Percentiles rank a stretch among this genome's conserved stretches.
Conservation (phyloP, 495 filamentous ascomycete genomes). For the Sordaria brevicollis region DNA sequence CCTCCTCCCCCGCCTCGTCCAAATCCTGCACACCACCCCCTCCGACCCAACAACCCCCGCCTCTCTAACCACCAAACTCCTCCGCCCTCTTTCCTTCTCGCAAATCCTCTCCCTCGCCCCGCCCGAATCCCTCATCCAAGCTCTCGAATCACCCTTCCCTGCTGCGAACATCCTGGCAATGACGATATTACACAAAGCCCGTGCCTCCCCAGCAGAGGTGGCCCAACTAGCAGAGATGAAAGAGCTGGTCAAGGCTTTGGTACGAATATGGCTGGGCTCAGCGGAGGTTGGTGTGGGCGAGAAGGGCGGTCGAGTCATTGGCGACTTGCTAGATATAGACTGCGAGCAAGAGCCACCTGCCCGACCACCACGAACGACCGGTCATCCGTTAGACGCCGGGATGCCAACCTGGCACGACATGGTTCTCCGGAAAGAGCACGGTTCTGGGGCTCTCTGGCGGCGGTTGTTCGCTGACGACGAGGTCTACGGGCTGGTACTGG, state of each 20-base stretch:
- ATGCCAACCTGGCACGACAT: slow-evolving; percentile 13
- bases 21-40: slow-evolving; percentile 36
- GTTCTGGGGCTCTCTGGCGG: slow-evolving; percentile 65
- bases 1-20: slow-evolving; percentile 38
- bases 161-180: slow-evolving; percentile 64
- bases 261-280: slow-evolving; percentile 64
- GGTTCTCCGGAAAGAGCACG: slow-evolving; percentile 28
- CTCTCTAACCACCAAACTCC: slow-evolving; percentile 42
- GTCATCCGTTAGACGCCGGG: neutral
- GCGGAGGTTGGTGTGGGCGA: slow-evolving; percentile 63
- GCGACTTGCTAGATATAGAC: slow-evolving; percentile 61
- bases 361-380: slow-evolving; percentile 7
- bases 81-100: slow-evolving; percentile 40
- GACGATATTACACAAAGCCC: slow-evolving; percentile 62
- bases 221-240: slow-evolving; percentile 59
- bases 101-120: slow-evolving; percentile 43
- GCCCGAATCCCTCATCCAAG: slow-evolving; percentile 41
- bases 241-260: slow-evolving; percentile 47
- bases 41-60: slow-evolving; percentile 41
- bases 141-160: slow-evolving; percentile 48
- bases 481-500: slow-evolving; percentile 55
- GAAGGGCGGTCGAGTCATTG: slow-evolving; percentile 54
- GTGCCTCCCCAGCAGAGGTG: slow-evolving; percentile 46
- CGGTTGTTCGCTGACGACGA: slow-evolving; percentile 56
- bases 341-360: slow-evolving; percentile 40